Conservation (phyloP, 345 rosid genomes). For the Dipteronia sinensis region DNA sequence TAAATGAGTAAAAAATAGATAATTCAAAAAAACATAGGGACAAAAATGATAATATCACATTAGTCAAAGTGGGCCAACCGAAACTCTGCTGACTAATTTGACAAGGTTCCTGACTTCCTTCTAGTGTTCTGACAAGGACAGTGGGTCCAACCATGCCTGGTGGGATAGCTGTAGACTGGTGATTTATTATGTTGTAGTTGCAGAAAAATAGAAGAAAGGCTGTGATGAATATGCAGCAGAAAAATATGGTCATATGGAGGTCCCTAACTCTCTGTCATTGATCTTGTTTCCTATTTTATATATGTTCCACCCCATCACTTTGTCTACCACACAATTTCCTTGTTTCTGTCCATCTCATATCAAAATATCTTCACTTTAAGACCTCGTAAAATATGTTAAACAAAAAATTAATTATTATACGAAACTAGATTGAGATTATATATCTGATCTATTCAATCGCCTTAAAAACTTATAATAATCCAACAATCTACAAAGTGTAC, state of each 20-base stretch:
- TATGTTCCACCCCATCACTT: constrained; percentile 14
- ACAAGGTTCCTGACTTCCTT: neutral
- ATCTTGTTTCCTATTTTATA: constrained; percentile 28
- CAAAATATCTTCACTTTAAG: neutral
- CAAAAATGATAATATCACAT: no score
- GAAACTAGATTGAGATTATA: neutral
- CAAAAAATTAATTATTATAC: neutral
- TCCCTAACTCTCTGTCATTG: constrained; percentile 11
- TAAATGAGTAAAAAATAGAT: no score
- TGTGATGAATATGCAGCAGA: constrained; percentile 9
- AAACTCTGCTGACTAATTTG: constrained; percentile 9
- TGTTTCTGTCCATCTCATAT: no score
- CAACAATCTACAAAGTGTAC: no score
- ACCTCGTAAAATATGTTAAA: neutral
- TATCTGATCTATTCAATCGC: neutral
- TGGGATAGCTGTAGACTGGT: constrained; percentile 9
- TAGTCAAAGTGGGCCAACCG: constrained; percentile 14
- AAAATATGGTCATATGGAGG: constrained; percentile 18
- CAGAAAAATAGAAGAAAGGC: neutral
- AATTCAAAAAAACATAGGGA: no score
- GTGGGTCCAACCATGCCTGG: constrained; percentile 15
- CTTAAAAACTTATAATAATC: no score
- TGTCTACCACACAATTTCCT: constrained; percentile 12
- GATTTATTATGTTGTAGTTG: neutral
- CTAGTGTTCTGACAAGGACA: neutral